A percentile compares a stretch with the other conserved stretches of the same genome.
Conservation (phyloP, 2,329 filamentous ascomycete species). For the Didymella arachidicola region DNA sequence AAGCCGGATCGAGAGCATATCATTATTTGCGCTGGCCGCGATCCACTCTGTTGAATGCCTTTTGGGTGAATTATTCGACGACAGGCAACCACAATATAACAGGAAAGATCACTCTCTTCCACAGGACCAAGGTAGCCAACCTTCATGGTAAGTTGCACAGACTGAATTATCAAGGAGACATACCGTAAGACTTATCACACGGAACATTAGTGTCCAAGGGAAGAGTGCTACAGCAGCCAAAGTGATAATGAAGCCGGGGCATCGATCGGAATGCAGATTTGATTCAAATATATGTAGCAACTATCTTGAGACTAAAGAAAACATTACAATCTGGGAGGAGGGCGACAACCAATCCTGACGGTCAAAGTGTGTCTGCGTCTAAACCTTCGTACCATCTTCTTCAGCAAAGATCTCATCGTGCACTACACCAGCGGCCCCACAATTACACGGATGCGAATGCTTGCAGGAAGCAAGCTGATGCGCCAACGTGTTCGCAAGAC, state of each 20-base stretch:
- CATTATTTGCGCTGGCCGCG: no score
- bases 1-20: no score
- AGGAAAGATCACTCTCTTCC: no score
- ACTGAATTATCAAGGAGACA: background rate
- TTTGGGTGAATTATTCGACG: background rate
- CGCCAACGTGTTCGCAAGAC: slow-evolving; percentile 8
- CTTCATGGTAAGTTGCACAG: background rate
- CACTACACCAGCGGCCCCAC: background rate
- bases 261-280: background rate
- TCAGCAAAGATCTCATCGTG: slow-evolving; percentile 1
- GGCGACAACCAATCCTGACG: background rate
- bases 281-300: background rate
- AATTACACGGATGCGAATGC: slow-evolving; percentile 5
- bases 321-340: background rate
- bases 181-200: background rate
- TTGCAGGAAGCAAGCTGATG: slow-evolving; percentile 11
- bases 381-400: background rate
- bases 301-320: background rate
- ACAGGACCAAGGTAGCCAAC: background rate
- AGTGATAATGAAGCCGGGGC: background rate
- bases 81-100: background rate
- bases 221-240: background rate
- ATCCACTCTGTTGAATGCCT: no score
- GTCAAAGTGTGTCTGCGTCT: background rate
- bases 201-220: background rate